Evolutionary conservation across 306 rosid genomes (phyloP).

Genomic region (Rosa rugosa): DNA sequence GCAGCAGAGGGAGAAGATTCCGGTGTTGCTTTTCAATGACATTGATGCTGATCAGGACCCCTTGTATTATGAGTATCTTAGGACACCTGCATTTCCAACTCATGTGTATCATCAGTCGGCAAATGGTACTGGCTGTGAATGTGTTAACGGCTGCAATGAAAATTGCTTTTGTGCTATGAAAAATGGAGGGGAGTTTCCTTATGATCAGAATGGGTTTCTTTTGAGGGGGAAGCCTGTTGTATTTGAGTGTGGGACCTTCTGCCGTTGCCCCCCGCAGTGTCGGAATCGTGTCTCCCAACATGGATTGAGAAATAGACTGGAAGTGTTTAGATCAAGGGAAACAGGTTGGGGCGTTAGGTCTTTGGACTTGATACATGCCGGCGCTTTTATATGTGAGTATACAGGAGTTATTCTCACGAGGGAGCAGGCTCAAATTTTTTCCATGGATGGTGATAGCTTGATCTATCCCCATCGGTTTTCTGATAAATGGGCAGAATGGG

Average conservation of each 20-base stretch:
- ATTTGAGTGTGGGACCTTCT: conserved; percentile 88
- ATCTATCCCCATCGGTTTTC: conserved; percentile 73
- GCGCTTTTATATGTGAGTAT: conserved; percentile 89
- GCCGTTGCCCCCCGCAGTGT: conserved; percentile 74
- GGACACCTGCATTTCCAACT: conserved; percentile 55
- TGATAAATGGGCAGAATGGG: conserved; percentile 90
- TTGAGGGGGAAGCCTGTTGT: conserved; percentile 83
- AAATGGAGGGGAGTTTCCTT: conserved; percentile 73
- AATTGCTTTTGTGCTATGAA: conserved; percentile 79
- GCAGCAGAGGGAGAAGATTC: conserved; percentile 45
- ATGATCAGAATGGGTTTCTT: conserved; percentile 64
- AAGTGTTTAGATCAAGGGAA: conserved; percentile 84
- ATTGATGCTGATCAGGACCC: conserved; percentile 69
- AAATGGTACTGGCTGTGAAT: conserved; percentile 61
- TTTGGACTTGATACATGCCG: conserved; percentile 91
- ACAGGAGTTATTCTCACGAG: conserved; percentile 79
- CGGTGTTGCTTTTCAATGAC: conserved; percentile 69
- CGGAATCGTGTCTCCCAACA: conserved; percentile 75
- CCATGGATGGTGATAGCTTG: conserved; percentile 88
- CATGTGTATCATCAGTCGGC: conserved; percentile 65
- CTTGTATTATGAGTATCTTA: conserved; percentile 63
- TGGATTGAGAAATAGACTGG: conserved; percentile 64
- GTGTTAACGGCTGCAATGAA: conserved; percentile 51
- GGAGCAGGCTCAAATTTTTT: conserved; percentile 72
- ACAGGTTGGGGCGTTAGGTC: conserved; percentile 99